These are phyloP conservation scores for Daldinia grandis DNA, from an alignment of 495 filamentous ascomycete genomes.

Conservation along the genomic window DNA sequence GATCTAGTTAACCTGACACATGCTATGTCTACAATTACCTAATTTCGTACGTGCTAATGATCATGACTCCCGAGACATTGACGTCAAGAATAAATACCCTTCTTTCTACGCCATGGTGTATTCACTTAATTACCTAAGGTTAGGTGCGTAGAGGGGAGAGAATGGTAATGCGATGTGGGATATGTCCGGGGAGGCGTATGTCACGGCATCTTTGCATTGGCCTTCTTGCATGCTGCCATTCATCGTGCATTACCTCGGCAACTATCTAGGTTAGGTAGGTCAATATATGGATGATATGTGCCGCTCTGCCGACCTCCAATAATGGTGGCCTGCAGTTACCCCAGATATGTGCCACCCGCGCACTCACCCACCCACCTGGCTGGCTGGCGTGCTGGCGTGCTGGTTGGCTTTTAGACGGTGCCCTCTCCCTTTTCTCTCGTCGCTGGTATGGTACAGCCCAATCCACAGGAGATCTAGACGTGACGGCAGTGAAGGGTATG, in stretches of 20 bases:
- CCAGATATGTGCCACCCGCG: conserved; percentile 1
- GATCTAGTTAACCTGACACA: neutral
- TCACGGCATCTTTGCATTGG: neutral
- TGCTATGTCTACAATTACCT: conserved; percentile 2
- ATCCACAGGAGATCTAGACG: neutral
- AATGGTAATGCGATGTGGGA: neutral
- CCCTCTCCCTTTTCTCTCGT: neutral
- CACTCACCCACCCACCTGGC: neutral
- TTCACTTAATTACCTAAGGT: neutral
- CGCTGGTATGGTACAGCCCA: neutral
- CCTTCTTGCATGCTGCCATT: neutral
- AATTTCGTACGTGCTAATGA: neutral
- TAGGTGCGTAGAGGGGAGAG: neutral
- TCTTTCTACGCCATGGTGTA: neutral
- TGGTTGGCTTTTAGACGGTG: neutral
- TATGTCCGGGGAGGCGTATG: neutral
- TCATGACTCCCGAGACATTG: neutral
- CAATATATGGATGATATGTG: neutral
- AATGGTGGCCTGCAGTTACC: neutral
- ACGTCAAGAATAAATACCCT: neutral
- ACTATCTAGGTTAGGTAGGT: neutral
- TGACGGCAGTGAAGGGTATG: neutral
- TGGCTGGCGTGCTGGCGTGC: neutral
- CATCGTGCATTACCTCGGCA: conserved; percentile 5
- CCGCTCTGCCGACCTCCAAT: neutral